Evolutionary conservation across 2,329 filamentous ascomycete genomes (phyloP).

Genomic region (Dendryphion nanum): DNA sequence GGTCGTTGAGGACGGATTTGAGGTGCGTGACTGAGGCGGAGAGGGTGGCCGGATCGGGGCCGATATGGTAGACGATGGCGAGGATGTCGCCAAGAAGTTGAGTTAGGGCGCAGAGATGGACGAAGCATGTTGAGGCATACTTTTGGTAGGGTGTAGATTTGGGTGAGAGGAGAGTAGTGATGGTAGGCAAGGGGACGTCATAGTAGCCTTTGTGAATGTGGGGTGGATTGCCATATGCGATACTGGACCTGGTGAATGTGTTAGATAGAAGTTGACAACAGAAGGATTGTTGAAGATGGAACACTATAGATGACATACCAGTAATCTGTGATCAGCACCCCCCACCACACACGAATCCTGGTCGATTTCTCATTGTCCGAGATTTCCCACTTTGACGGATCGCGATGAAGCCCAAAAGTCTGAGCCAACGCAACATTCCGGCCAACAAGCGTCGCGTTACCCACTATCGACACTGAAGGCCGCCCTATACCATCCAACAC

Average conservation of each 20-base stretch:
- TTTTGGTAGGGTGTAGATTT: constrained; percentile 40
- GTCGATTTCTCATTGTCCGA: constrained; percentile 51
- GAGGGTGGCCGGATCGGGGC: constrained; percentile 25
- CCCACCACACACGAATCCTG: constrained; percentile 57
- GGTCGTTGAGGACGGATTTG: constrained; percentile 32
- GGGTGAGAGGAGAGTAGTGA: constrained; percentile 40
- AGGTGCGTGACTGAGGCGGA: constrained; percentile 29
- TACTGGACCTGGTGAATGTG: no score
- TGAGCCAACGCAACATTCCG: constrained; percentile 55
- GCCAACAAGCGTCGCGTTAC: constrained; percentile 54
- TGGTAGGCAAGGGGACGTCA: constrained; percentile 54
- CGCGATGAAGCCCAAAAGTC: constrained; percentile 56
- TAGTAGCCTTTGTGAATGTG: constrained; percentile 54
- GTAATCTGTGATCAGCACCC: constrained; percentile 56
- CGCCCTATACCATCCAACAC: constrained; percentile 43
- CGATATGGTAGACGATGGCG: constrained; percentile 39
- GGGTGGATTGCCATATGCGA: constrained; percentile 56
- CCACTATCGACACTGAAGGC: constrained; percentile 41
- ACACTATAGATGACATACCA: no score
- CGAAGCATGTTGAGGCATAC: constrained; percentile 51
- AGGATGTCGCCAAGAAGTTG: constrained; percentile 41
- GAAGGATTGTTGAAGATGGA: no score
- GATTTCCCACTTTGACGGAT: constrained; percentile 54
- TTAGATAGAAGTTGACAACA: no score
- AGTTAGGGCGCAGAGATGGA: constrained; percentile 53